Percentiles rank a stretch among this genome's conserved stretches.
Evolutionary conservation across 139 green algal species (phyloP).

Genomic region (Chlamydomonas sp.): DNA sequence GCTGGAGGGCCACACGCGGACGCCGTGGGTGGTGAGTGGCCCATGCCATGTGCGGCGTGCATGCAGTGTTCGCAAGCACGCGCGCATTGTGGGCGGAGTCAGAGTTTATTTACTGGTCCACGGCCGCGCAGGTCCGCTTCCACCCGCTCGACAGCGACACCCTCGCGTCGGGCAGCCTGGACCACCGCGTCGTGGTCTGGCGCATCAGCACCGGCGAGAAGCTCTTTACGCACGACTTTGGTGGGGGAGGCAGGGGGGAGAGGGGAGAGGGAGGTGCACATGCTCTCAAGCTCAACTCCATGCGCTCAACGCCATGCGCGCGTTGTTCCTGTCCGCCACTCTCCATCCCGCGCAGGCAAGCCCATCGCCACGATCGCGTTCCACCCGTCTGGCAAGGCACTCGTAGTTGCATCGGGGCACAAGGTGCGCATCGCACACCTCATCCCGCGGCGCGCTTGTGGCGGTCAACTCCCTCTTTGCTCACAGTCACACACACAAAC

Average conservation of each 20-base stretch:
- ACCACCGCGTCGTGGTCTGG: conserved; percentile 75
- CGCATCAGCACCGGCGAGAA: conserved; percentile 56
- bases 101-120: background rate
- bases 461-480: no score
- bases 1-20: conserved; percentile 70
- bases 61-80: background rate
- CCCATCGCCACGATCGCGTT: conserved; percentile 86
- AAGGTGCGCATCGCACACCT: no score
- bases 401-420: conserved; percentile 81
- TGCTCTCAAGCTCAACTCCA: no score
- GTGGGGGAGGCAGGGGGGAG: no score
- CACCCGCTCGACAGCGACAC: conserved; percentile 57
- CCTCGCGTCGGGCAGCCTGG: conserved; percentile 75
- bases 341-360: conserved; percentile 60
- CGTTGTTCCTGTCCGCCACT: no score
- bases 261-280: no score
- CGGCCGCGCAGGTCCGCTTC: conserved; percentile 82
- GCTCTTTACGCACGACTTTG: conserved; percentile 60
- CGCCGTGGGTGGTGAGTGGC: conserved; percentile 77
- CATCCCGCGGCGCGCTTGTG: no score
- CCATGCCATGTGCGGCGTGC: background rate
- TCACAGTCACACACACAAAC: no score
- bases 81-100: background rate
- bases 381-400: conserved; percentile 45
- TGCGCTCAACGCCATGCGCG: no score